phyloP scores from a whole-genome alignment of 768 basidiomycete species.

The Hygrophorus russula region DNA sequence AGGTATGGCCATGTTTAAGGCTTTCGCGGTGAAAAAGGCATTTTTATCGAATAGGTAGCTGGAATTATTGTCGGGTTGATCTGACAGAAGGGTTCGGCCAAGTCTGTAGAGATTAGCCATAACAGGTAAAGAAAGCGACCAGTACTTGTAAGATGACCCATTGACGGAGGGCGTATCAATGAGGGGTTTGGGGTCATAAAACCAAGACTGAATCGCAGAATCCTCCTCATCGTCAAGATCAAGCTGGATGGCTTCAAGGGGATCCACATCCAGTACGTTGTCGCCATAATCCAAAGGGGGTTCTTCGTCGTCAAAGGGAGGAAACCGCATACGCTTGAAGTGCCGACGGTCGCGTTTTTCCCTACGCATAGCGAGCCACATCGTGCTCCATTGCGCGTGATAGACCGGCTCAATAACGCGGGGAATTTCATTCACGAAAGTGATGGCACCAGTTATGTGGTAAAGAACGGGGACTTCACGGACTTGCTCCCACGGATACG shows the following conservation, averaged over 20 bases:
- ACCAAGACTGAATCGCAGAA: conserved; percentile 88
- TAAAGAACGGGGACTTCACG: conserved; percentile 98
- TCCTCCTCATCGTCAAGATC: conserved; percentile 93
- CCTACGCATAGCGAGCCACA: conserved; percentile 99
- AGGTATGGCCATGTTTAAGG: conserved; percentile 92
- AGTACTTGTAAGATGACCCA: conserved; percentile 86
- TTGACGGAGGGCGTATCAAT: conserved; percentile 86
- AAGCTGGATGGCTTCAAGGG: conserved; percentile 93
- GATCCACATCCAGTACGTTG: conserved; percentile 96
- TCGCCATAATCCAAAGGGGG: conserved; percentile 98
- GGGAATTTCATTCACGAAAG: conserved; percentile 97
- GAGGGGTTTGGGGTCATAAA: conserved; percentile 94
- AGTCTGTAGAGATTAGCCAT: conserved; percentile 97
- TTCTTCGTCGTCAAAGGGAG: conserved; percentile 98
- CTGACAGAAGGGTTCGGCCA: conserved; percentile 86
- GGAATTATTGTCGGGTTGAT: conserved; percentile 83
- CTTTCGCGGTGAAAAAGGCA: conserved; percentile 96
- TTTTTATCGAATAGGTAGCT: conserved; percentile 97
- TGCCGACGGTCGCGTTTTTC: conserved; percentile 98
- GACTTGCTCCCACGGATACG: conserved; percentile 98
- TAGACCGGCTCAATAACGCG: conserved; percentile 95
- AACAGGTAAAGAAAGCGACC: conserved; percentile 85
- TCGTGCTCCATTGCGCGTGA: conserved; percentile 98
- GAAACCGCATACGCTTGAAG: conserved; percentile 99
- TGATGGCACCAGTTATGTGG: conserved; percentile 98